These are phyloP conservation scores for Fusarium sp. DNA, from an alignment of 2,329 filamentous ascomycete genomes.

Conservation along the genomic window DNA sequence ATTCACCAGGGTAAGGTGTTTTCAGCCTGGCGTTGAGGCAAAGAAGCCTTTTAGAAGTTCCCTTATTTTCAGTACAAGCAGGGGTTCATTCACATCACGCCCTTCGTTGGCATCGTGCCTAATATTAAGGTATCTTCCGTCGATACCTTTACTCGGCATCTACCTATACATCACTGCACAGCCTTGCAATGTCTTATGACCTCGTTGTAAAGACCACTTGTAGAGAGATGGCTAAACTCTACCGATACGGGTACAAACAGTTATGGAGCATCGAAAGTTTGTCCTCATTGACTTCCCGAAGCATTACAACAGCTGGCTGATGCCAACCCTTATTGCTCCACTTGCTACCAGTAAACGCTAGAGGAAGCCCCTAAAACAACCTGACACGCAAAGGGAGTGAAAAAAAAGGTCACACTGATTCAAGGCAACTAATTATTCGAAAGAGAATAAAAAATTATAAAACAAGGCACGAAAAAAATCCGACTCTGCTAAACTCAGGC, in stretches of 20 bases:
- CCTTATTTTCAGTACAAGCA: not conserved
- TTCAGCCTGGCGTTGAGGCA: constrained; percentile 28
- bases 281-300: not conserved
- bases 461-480: constrained; percentile 7
- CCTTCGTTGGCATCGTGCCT: constrained; percentile 6
- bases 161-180: not conserved
- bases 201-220: not conserved
- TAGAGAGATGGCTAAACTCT: not conserved
- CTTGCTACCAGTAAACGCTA: not conserved
- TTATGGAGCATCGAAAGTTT: not conserved
- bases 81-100: constrained; percentile 17
- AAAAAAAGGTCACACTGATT: not conserved
- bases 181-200: not conserved
- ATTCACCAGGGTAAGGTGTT: constrained; percentile 16
- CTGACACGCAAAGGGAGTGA: not conserved
- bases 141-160: not conserved
- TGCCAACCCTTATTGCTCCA: not conserved
- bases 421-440: not conserved
- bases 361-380: not conserved
- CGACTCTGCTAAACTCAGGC: constrained; percentile 15
- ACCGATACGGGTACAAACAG: not conserved
- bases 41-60: constrained; percentile 31
- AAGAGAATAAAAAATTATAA: constrained; percentile 12
- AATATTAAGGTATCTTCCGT: not conserved
- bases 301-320: not conserved